Evolutionary conservation across 495 filamentous ascomycete genomes (phyloP).

Genomic region (Trichoderma asperelloides): DNA sequence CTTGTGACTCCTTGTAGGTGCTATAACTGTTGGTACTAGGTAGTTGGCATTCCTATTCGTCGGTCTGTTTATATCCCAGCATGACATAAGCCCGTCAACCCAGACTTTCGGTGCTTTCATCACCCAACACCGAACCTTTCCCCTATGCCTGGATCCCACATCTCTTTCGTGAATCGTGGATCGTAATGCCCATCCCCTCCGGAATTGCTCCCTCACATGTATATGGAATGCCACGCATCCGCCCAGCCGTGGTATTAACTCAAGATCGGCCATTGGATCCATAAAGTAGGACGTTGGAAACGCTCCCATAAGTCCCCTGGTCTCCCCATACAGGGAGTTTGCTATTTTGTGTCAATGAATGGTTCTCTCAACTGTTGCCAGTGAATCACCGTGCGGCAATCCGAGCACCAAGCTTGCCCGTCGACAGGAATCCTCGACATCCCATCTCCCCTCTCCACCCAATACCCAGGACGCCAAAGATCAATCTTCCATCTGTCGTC

Average conservation of each 20-base stretch:
- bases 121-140: not conserved
- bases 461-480: slow-evolving; percentile 74
- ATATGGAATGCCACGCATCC: not conserved
- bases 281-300: not conserved
- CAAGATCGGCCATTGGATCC: not conserved
- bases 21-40: not conserved
- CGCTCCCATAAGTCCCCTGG: not conserved
- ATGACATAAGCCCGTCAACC: not conserved
- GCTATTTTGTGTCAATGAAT: not conserved
- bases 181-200: not conserved
- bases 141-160: not conserved
- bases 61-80: not conserved
- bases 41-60: not conserved
- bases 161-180: not conserved
- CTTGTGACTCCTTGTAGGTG: not conserved
- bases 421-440: slow-evolving; percentile 76
- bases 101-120: not conserved
- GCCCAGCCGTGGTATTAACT: not conserved
- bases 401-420: slow-evolving; percentile 62
- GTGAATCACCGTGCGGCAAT: not conserved
- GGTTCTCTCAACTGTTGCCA: not conserved
- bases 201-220: not conserved
- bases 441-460: slow-evolving; percentile 88
- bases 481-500: slow-evolving; percentile 50
- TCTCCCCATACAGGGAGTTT: not conserved